Conservation (phyloP, 768 basidiomycete genomes). For the Coprinopsis strossmayeri region DNA sequence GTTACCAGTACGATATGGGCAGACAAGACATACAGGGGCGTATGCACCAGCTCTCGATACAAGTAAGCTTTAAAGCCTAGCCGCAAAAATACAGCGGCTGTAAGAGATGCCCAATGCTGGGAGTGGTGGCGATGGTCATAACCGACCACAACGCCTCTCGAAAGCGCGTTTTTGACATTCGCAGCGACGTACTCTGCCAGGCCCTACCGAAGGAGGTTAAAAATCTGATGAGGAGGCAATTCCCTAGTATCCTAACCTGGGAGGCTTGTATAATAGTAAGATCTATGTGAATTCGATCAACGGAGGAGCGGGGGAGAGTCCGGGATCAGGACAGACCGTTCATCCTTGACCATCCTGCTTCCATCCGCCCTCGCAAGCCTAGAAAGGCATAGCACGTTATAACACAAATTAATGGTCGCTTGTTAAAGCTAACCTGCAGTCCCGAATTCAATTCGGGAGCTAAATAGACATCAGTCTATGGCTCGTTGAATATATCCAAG, state of each 20-base stretch:
- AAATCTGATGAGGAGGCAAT: too few relatives aligned
- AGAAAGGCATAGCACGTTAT: too few relatives aligned
- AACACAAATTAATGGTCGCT: neutral
- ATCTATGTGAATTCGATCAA: constrained; percentile 29
- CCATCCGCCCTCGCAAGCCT: constrained; percentile 80
- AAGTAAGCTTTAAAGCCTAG: constrained; percentile 66
- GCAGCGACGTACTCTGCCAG: constrained; percentile 65
- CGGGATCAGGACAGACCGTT: constrained; percentile 40
- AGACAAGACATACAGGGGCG: constrained; percentile 54
- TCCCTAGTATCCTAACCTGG: constrained; percentile 47
- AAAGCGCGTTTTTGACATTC: constrained; percentile 43
- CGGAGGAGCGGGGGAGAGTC: neutral
- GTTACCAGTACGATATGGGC: neutral
- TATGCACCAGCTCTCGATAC: constrained; percentile 66
- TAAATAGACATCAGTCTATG: constrained; percentile 19
- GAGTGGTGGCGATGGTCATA: constrained; percentile 85
- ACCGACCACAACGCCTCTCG: constrained; percentile 73
- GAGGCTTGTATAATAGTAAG: constrained; percentile 77
- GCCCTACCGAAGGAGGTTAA: constrained; percentile 46
- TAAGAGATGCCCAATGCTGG: constrained; percentile 67
- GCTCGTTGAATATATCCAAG: neutral
- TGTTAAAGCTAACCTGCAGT: too few relatives aligned
- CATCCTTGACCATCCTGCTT: constrained; percentile 88
- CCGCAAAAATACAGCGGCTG: constrained; percentile 62
- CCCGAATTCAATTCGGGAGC: constrained; percentile 76